phyloP scores from a whole-genome alignment of 1,284 basidiomycete species.

The Porodaedalea pini region DNA sequence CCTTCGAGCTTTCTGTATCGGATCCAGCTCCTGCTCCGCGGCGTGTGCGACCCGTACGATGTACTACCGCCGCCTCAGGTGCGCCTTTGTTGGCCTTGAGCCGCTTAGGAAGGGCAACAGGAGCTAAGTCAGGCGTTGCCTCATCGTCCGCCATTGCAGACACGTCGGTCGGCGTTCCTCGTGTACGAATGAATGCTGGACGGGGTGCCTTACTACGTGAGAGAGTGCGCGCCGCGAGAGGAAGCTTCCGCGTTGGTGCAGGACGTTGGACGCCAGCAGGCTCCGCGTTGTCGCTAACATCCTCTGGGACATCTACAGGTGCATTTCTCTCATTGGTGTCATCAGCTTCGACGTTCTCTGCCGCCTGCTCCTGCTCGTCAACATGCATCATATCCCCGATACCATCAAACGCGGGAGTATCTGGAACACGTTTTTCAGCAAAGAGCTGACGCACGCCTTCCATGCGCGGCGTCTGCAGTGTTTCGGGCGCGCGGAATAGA shows the following conservation, averaged over 20 bases:
- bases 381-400: slow-evolving; percentile 20
- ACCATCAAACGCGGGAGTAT: slow-evolving; percentile 22
- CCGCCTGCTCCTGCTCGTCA: slow-evolving; percentile 6
- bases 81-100: slow-evolving; percentile 11
- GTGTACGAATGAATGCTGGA: slow-evolving; percentile 2
- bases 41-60: neutral
- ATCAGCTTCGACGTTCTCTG: slow-evolving; percentile 16
- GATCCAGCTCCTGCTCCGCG: neutral
- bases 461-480: slow-evolving; percentile 33
- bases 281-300: slow-evolving; percentile 1
- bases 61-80: slow-evolving; percentile 16
- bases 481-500: slow-evolving; percentile 29
- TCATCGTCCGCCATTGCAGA: slow-evolving; percentile 26
- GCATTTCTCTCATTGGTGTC: slow-evolving; percentile 23
- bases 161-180: slow-evolving; percentile 21
- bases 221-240: neutral
- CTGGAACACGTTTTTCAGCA: slow-evolving; percentile 15
- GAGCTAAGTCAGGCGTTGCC: slow-evolving; percentile 16
- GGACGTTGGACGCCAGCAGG: neutral
- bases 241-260: slow-evolving; percentile 3
- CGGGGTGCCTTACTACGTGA: slow-evolving; percentile 7
- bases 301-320: slow-evolving; percentile 10
- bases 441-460: slow-evolving; percentile 36
- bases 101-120: slow-evolving; percentile 10
- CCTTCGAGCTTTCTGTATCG: neutral